Evolutionary conservation across 768 basidiomycete species (phyloP), one percentile per base, ranked within the genome.

Genomic region (Asterophora parasitica): DNA sequence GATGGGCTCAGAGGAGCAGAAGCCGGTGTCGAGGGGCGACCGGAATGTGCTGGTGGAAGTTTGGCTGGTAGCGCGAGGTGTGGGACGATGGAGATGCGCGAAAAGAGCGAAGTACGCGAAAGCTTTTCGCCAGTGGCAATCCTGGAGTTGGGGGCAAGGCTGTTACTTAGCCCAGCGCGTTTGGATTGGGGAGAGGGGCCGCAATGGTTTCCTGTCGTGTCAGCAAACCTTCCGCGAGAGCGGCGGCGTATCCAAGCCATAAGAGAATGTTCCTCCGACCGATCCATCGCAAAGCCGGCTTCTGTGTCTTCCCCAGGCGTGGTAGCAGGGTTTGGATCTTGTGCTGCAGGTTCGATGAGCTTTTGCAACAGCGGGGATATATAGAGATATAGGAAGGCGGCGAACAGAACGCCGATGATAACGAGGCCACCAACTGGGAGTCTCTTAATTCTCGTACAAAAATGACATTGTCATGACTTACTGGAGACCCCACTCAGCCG

Each of bases 171-270:
- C 33, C 4, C 16, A 23, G 16, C 8, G 10, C 4, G 19, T 36
- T 31, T 13, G 34, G 20, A 12, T 4, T 16, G 11, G 9, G 41
- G 32, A 4, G 28, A 46, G 36, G 27, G 30, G 30, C 27, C 36
- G 43, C 41, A 40, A 34, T 50, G 19, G 41, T 34, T 46, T 13
- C 42, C 48, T 42, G 52, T 27, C 10, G 57, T 54, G 20, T 53
- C 53, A 5, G 49, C 49, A 43, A 65, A 65, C 12, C 61, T 58
- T 1, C 61, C 63, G 34, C 63, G 61, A 11, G 63, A 65, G 26
- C 60, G 56, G 32, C 61, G 56, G 31, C 61, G 59, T 33, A 65
- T 53, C 63, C 63, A 65, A 5, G 52, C 54, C 28, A 61, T 32
- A 5, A 65, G 62, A 20, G 31, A 44, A 0, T 17, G 50, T 50